Evolutionary conservation across 2,329 filamentous ascomycete genomes (phyloP), one percentile per base, ranked within the genome.

Genomic region (Sporothrix variecibatus): DNA sequence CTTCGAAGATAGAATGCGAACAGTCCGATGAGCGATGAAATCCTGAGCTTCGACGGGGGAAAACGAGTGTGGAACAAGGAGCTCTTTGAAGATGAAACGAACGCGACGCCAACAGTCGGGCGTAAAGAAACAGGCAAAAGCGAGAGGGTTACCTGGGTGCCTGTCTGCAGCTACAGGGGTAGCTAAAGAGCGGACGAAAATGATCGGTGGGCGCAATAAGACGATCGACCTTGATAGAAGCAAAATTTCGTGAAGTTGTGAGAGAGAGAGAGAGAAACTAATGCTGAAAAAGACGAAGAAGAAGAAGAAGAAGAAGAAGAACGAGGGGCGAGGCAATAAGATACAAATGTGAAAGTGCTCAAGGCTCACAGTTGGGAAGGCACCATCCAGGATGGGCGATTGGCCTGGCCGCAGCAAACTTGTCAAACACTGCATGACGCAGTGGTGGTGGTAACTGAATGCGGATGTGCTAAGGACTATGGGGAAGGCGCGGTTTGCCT

Each of bases 351-450:
- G 43, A 20, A 49, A 49, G 43, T 49, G 12, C 43, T 20, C 69
- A 71, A 71, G 69, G 69, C 69, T 62, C 69, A 49, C 53, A 46
- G 7, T 17, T 23, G 51, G 68, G 68, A 62, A 71, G 69, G 69
- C 34, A 46, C 38, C 38, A 40, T n/a, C 17, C 23, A 53, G 23
- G 6, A 34, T 34, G 34, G 34, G 5, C 5, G 11, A 40, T 40
- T 31, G 53, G 68, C 56, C 40, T 46, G 53, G 69, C 69, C 69
- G 38, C 69, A 60, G 69, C n/a, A 71, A 28, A 62, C 49, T 43
- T 53, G 46, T 31, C 34, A 58, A 58, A 26, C 8, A 23, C 20
- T n/a, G 70, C 51, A 72, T 72, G 70, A 72, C 70, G 70, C 70
- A 72, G 56, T 34, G 34, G 43, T 26, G 40, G 56, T 28, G 15